Conservation (phyloP, 2,329 filamentous ascomycete genomes). For the Neopestalotiopsis sp. region DNA sequence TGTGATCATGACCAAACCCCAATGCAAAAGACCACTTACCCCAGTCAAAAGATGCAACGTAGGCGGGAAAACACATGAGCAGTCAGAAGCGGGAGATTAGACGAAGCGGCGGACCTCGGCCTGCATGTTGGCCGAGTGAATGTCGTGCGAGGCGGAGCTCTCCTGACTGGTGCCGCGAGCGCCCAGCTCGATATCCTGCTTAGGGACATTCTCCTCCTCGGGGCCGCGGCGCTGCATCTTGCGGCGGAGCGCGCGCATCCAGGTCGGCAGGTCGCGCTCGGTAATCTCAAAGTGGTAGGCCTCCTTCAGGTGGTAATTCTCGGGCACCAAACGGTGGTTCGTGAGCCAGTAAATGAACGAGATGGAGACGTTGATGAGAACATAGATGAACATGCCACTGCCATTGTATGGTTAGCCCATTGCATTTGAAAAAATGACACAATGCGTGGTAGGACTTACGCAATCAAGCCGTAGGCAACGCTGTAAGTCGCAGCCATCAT, state of each 20-base stretch:
- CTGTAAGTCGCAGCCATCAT: conserved; percentile 83
- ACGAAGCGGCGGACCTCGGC: not conserved
- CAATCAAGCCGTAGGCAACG: conserved; percentile 78
- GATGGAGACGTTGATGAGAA: conserved; percentile 58
- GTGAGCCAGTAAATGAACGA: conserved; percentile 54
- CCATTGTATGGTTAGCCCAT: not conserved
- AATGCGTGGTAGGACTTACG: conserved; percentile 48
- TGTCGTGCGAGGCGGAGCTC: conserved; percentile 4
- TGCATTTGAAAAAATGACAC: not conserved
- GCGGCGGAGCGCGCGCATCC: conserved; percentile 50
- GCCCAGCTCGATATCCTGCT: conserved; percentile 37
- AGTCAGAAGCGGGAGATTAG: not conserved
- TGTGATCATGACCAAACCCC: too few species aligned
- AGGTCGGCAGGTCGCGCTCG: conserved; percentile 63
- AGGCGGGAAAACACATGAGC: not conserved
- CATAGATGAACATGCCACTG: conserved; percentile 60
- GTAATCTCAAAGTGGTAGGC: conserved; percentile 59
- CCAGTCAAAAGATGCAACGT: too few species aligned
- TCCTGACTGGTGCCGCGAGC: conserved; percentile 28
- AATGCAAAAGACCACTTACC: too few species aligned
- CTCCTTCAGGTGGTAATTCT: conserved; percentile 60
- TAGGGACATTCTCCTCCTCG: conserved; percentile 25
- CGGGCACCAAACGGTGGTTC: conserved; percentile 53
- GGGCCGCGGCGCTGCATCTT: conserved; percentile 26
- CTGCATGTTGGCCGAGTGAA: conserved; percentile 21